Conservation (phyloP, 768 basidiomycete species). For the Auricularia cornea region DNA sequence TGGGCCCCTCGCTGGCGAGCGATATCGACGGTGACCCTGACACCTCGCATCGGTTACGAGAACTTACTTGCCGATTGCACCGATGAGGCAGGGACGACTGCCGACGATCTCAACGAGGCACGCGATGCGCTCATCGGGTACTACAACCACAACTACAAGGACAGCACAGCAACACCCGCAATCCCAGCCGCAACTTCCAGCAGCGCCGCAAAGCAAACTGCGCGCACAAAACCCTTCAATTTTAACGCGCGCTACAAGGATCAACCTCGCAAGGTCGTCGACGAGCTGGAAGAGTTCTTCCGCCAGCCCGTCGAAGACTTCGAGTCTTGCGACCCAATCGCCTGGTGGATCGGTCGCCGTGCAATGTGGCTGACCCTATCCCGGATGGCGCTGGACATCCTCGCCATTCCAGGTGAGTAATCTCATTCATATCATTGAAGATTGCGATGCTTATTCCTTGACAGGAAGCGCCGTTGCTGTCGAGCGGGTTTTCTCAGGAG, state of each 20-base stretch:
- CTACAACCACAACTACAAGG: neutral
- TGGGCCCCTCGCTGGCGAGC: no score
- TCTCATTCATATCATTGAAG: neutral
- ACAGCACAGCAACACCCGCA: neutral
- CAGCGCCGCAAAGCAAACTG: no score
- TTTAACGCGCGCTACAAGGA: neutral
- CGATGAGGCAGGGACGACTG: conserved; percentile 10
- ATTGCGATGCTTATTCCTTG: neutral
- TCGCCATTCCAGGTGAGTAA: conserved; percentile 9
- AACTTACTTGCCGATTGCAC: conserved; percentile 14
- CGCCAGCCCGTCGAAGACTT: conserved; percentile 8
- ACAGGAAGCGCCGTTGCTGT: conserved; percentile 4
- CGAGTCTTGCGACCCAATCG: conserved; percentile 1
- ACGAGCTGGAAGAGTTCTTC: conserved; percentile 14
- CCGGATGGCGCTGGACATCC: conserved; percentile 21
- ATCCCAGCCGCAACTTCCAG: no score
- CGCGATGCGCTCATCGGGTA: neutral
- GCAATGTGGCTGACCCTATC: conserved; percentile 17
- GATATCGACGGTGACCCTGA: no score
- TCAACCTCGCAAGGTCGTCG: neutral
- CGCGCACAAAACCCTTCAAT: neutral
- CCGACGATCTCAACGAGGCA: neutral
- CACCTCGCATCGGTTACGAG: conserved; percentile 23
- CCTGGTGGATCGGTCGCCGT: neutral
- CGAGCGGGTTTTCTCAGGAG: conserved; percentile 5